Percentiles rank a stretch among this genome's conserved stretches.
These are phyloP conservation scores for Cladosporium austrohemisphaericum DNA, from an alignment of 2,329 filamentous ascomycete species.

Conservation along the genomic window DNA sequence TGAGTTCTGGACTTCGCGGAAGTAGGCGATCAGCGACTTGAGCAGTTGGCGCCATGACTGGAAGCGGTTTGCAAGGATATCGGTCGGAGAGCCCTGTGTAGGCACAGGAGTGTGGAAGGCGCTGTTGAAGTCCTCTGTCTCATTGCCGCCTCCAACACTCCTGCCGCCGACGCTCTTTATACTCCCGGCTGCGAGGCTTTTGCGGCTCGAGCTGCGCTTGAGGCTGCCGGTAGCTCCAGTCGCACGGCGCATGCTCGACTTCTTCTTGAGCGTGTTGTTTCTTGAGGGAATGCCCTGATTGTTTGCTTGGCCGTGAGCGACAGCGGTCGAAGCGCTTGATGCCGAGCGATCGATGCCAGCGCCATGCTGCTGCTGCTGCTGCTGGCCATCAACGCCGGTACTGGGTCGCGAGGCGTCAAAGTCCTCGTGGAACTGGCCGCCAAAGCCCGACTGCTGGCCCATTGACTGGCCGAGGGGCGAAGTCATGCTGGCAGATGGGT, in stretches of 20 bases:
- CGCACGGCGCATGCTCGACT: slow-evolving; percentile 65
- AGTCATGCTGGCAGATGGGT: slow-evolving; percentile 29
- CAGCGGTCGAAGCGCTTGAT: slow-evolving; percentile 52
- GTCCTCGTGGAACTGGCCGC: slow-evolving; percentile 45
- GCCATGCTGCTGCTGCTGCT: too few species aligned
- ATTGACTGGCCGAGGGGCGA: slow-evolving; percentile 36
- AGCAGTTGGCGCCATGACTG: slow-evolving; percentile 94
- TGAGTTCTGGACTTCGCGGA: slow-evolving; percentile 82
- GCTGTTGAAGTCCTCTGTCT: slow-evolving; percentile 70
- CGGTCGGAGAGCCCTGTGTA: slow-evolving; percentile 81
- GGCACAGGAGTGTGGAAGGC: slow-evolving; percentile 88
- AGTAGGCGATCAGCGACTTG: slow-evolving; percentile 91
- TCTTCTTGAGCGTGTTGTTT: slow-evolving; percentile 83
- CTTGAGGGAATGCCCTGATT: slow-evolving; percentile 49
- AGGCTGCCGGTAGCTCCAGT: slow-evolving; percentile 57
- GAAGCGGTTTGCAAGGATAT: slow-evolving; percentile 80
- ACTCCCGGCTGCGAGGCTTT: slow-evolving; percentile 79
- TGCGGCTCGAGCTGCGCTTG: slow-evolving; percentile 73
- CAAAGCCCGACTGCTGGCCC: slow-evolving; percentile 30
- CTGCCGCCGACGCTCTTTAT: slow-evolving; percentile 70
- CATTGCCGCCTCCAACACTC: slow-evolving; percentile 62
- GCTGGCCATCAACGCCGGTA: slow-evolving; percentile 56
- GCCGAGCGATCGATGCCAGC: slow-evolving; percentile 56
- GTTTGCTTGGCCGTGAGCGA: slow-evolving; percentile 27
- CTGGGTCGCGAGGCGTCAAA: slow-evolving; percentile 64